Evolutionary conservation across 495 filamentous ascomycete genomes (phyloP).

Genomic region (Neurospora sp.): DNA sequence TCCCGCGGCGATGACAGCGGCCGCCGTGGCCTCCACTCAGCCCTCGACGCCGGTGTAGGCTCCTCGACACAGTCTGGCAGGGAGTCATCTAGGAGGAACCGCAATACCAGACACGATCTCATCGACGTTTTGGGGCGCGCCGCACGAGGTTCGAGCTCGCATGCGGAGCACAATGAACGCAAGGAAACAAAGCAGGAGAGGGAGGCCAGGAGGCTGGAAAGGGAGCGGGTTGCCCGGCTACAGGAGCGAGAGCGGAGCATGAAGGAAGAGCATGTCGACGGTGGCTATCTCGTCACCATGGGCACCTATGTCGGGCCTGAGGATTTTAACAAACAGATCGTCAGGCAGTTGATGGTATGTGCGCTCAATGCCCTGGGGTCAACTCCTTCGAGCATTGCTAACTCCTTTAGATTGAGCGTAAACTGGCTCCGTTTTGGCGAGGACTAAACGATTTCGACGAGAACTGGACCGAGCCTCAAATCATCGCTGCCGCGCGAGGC

Average conservation of each 20-base stretch:
- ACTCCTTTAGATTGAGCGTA: constrained; percentile 69
- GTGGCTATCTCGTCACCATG: constrained; percentile 88
- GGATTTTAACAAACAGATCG: constrained; percentile 84
- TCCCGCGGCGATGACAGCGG: constrained; percentile 15
- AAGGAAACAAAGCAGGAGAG: constrained; percentile 86
- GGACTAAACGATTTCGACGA: constrained; percentile 82
- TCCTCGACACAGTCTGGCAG: constrained; percentile 14
- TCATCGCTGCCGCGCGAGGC: constrained; percentile 83
- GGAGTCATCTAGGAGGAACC: constrained; percentile 13
- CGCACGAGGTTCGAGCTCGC: constrained; percentile 12
- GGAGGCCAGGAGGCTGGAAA: constrained; percentile 75
- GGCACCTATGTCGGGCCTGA: constrained; percentile 86
- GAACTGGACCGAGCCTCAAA: constrained; percentile 86
- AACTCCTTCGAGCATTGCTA: not conserved
- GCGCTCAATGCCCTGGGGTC: not conserved
- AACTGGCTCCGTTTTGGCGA: constrained; percentile 89
- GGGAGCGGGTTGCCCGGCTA: constrained; percentile 58
- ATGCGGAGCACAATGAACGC: constrained; percentile 36
- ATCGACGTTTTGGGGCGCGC: constrained; percentile 15
- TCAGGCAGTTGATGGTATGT: constrained; percentile 84
- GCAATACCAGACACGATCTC: constrained; percentile 20
- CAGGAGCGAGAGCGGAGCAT: constrained; percentile 89
- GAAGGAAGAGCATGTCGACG: constrained; percentile 86
- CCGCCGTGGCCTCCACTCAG: constrained; percentile 16
- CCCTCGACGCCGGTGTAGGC: constrained; percentile 7